phyloP scores from a whole-genome alignment of 306 rosid genomes.

The Senna siamea region DNA sequence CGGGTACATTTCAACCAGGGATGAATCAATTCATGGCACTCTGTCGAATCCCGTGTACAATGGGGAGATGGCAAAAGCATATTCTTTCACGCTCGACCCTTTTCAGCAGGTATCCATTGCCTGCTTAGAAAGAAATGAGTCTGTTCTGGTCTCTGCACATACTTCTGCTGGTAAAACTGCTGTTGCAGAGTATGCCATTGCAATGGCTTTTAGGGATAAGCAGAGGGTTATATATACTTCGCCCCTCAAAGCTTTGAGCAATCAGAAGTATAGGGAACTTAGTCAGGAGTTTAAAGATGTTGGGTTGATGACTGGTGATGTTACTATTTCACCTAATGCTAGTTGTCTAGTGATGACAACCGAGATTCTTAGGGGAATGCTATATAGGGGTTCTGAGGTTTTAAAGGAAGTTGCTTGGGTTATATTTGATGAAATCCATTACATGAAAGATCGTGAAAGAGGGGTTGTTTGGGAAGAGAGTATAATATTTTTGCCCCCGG shows the following conservation, averaged over 20 bases:
- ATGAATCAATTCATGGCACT: slow-evolving; percentile 69
- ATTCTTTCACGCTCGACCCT: slow-evolving; percentile 80
- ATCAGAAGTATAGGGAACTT: slow-evolving; percentile 89
- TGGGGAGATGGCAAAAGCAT: slow-evolving; percentile 72
- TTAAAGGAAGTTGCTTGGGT: slow-evolving; percentile 97
- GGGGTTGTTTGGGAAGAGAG: slow-evolving; percentile 99
- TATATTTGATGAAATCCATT: slow-evolving; percentile 93
- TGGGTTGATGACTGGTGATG: slow-evolving; percentile 97
- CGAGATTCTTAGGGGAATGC: slow-evolving; percentile 92
- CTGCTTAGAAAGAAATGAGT: slow-evolving; percentile 88
- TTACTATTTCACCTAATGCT: slow-evolving; percentile 84
- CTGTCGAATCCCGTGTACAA: slow-evolving; percentile 68
- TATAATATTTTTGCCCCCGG: slow-evolving; percentile 89
- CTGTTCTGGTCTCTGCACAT: slow-evolving; percentile 92
- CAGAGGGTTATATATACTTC: slow-evolving; percentile 94
- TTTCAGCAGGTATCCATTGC: slow-evolving; percentile 87
- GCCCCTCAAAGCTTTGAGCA: slow-evolving; percentile 88
- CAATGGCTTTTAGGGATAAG: slow-evolving; percentile 87
- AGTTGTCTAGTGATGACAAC: slow-evolving; percentile 93
- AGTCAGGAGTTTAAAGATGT: slow-evolving; percentile 85
- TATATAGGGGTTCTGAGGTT: slow-evolving; percentile 89
- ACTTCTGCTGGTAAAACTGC: slow-evolving; percentile 98
- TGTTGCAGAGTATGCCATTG: slow-evolving; percentile 94
- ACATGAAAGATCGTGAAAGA: slow-evolving; percentile 95
- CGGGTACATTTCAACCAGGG: slow-evolving; percentile 58